Evolutionary conservation across 345 rosid species (phyloP).

Genomic region (Cardamine chenopodiifolia): DNA sequence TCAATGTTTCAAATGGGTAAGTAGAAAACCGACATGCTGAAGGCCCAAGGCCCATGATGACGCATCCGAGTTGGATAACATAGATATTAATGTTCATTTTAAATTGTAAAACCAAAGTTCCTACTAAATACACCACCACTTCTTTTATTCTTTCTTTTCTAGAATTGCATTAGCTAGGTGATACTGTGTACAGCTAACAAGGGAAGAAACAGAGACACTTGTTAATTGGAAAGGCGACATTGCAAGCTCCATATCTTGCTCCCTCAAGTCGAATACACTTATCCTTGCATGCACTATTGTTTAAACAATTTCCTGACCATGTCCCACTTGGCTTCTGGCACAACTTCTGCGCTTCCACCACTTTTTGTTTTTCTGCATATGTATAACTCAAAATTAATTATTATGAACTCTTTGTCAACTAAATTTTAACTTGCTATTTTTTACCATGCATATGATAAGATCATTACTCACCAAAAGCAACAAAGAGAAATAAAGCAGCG

Average conservation of each 20-base stretch:
- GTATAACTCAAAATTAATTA: neutral
- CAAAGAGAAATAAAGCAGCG: neutral
- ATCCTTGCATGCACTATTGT: neutral
- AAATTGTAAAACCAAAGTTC: no score
- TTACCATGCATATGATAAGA: neutral
- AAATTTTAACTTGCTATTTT: neutral
- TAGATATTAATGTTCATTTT: no score
- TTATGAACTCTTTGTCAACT: neutral
- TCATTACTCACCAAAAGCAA: neutral
- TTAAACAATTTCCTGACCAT: neutral
- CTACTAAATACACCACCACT: no score
- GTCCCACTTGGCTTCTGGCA: neutral
- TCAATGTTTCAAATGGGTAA: no score
- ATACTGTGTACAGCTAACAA: neutral
- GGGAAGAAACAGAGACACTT: neutral
- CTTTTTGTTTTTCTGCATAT: neutral
- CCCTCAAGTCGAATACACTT: conserved; percentile 40
- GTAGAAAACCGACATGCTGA: no score
- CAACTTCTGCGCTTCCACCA: neutral
- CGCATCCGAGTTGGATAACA: no score
- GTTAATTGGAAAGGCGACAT: neutral
- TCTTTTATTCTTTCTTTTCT: no score
- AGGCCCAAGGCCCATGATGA: no score
- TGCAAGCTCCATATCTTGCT: neutral
- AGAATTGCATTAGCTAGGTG: no score